These are phyloP conservation scores for Aspergillus funiculosus DNA, from an alignment of 495 filamentous ascomycete genomes.

Conservation along the genomic window DNA sequence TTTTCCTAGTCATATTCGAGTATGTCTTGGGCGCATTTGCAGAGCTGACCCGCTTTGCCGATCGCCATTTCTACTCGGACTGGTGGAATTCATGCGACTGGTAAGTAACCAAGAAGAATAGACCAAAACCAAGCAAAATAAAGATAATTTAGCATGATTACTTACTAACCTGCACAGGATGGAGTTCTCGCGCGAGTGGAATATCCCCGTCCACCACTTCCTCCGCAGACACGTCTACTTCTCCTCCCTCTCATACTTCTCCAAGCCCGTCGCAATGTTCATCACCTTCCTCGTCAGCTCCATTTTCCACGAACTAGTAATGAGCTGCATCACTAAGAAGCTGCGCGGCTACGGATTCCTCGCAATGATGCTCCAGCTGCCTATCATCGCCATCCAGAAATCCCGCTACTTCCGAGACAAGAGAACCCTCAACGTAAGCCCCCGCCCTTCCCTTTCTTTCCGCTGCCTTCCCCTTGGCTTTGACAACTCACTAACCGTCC, in stretches of 20 bases:
- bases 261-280: slow-evolving; percentile 71
- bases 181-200: slow-evolving; percentile 97
- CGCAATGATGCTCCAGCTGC: slow-evolving; percentile 93
- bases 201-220: slow-evolving; percentile 97
- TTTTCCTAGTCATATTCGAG: slow-evolving; percentile 97
- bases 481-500: background rate
- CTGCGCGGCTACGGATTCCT: slow-evolving; percentile 89
- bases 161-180: slow-evolving; percentile 49
- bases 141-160: background rate
- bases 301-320: slow-evolving; percentile 87
- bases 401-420: slow-evolving; percentile 66
- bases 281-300: slow-evolving; percentile 91
- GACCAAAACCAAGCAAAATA: background rate
- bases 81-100: slow-evolving; percentile 76
- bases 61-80: slow-evolving; percentile 93
- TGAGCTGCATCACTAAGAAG: slow-evolving; percentile 98
- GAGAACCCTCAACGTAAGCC: slow-evolving; percentile 64
- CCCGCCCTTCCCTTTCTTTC: background rate
- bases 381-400: slow-evolving; percentile 85
- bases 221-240: slow-evolving; percentile 91
- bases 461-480: background rate
- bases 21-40: slow-evolving; percentile 93
- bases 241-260: slow-evolving; percentile 67
- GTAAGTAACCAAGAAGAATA: slow-evolving; percentile 23
- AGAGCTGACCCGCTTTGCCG: slow-evolving; percentile 87